Evolutionary conservation across 2,329 filamentous ascomycete species (phyloP).

Genomic region (Monosporascus cannonballus): DNA sequence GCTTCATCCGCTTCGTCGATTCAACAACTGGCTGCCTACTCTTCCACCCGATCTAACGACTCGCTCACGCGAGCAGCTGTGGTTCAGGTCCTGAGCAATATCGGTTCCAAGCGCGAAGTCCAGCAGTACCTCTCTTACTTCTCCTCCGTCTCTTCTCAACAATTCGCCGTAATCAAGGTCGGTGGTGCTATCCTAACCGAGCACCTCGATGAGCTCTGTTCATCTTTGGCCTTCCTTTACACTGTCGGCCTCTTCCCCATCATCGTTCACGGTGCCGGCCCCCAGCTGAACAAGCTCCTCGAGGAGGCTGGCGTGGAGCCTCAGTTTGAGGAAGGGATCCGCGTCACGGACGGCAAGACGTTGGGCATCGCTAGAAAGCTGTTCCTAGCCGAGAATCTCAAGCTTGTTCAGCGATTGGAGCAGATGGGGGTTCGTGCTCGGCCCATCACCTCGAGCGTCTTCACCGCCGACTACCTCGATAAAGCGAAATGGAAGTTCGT

Average conservation of each 20-base stretch:
- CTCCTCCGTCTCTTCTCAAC: conserved; percentile 90
- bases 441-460: conserved; percentile 83
- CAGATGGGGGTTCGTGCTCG: conserved; percentile 82
- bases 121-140: conserved; percentile 98
- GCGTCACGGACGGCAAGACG: conserved; percentile 93
- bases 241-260: conserved; percentile 93
- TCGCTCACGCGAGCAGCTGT: conserved; percentile 72
- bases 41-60: conserved; percentile 30
- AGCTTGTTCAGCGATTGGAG: conserved; percentile 84
- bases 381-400: conserved; percentile 92
- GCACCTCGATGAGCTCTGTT: conserved; percentile 85
- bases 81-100: conserved; percentile 87
- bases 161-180: conserved; percentile 98
- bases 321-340: conserved; percentile 92
- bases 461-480: conserved; percentile 90
- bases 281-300: conserved; percentile 87
- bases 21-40: conserved; percentile 29
- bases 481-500: conserved; percentile 95
- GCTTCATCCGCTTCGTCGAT: conserved; percentile 6
- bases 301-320: conserved; percentile 90
- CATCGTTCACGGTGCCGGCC: conserved; percentile 90
- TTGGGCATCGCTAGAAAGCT: conserved; percentile 84
- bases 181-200: conserved; percentile 94
- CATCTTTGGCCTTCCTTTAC: conserved; percentile 84
- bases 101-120: conserved; percentile 91